These are phyloP conservation scores for Myxozyma neglecta DNA, from an alignment of 805 yeast species.

Conservation along the genomic window DNA sequence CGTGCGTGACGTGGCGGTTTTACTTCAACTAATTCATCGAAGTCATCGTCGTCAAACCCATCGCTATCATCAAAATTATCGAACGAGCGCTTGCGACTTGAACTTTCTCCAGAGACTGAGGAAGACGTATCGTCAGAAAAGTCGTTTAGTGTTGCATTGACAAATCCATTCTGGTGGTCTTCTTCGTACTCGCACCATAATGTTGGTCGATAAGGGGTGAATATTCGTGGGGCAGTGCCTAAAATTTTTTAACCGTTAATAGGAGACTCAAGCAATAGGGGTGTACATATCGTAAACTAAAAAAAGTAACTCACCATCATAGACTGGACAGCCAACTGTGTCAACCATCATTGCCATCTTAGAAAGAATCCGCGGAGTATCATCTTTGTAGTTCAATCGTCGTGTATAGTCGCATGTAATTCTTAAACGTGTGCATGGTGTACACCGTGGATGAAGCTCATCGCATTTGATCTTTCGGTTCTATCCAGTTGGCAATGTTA, in stretches of 20 bases:
- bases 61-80: not conserved
- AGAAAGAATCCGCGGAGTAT: conserved; percentile 21
- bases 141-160: conserved; percentile 5
- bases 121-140: not conserved
- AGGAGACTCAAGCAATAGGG: not conserved
- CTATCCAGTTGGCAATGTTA: not conserved
- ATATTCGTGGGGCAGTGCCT: conserved; percentile 15
- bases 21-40: not conserved
- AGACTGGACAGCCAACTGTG: conserved; percentile 26
- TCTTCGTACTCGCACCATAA: conserved; percentile 16
- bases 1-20: not conserved
- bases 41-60: not conserved
- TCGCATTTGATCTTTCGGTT: conserved; percentile 29
- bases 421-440: conserved; percentile 24
- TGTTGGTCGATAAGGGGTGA: conserved; percentile 18
- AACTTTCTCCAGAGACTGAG: not conserved
- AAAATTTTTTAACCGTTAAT: not conserved
- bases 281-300: not conserved
- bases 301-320: conserved; percentile 16
- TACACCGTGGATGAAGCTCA: conserved; percentile 24
- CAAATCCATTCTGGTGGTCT: conserved; percentile 23
- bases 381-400: conserved; percentile 27
- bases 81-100: not conserved
- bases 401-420: conserved; percentile 25
- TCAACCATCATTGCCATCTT: conserved; percentile 21